phyloP scores from a whole-genome alignment of 192 early-diverging fungal genomes.

The Thoreauomyces humboldtii region DNA sequence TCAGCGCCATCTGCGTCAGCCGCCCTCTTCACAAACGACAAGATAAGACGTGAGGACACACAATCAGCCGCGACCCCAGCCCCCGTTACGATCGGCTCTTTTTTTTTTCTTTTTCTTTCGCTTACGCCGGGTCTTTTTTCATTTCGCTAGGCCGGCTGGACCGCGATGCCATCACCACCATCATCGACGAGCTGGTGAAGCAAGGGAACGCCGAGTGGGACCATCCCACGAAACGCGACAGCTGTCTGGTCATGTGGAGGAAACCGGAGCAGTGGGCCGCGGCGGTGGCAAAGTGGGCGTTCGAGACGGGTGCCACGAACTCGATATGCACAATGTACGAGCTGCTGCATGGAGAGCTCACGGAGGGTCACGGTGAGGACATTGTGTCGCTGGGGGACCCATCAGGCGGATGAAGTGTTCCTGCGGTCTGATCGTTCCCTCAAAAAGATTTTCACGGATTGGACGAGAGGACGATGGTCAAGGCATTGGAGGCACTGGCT shows the following conservation, averaged over 20 bases:
- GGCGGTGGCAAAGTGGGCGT: conserved; percentile 76
- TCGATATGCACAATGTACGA: conserved; percentile 87
- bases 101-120: neutral
- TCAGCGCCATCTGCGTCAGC: no score
- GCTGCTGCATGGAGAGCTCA: conserved; percentile 79
- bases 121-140: neutral
- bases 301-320: conserved; percentile 69
- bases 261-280: conserved; percentile 89
- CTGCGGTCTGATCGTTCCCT: neutral
- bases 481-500: conserved; percentile 76
- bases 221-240: conserved; percentile 39
- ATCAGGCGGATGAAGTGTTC: no score
- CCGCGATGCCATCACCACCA: conserved; percentile 64
- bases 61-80: no score
- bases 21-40: conserved; percentile 64
- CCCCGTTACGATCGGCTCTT: no score
- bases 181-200: conserved; percentile 61
- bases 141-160: conserved; percentile 49
- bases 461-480: conserved; percentile 67
- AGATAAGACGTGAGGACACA: conserved; percentile 64
- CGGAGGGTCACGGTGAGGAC: conserved; percentile 68
- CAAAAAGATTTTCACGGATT: conserved; percentile 75
- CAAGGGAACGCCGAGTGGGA: conserved; percentile 48
- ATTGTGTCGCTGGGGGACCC: no score
- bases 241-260: conserved; percentile 79